Percentiles rank a stretch among this genome's conserved stretches.
Conservation (phyloP, 1,284 basidiomycete species). For the Mycosarcoma mackinlayi region DNA sequence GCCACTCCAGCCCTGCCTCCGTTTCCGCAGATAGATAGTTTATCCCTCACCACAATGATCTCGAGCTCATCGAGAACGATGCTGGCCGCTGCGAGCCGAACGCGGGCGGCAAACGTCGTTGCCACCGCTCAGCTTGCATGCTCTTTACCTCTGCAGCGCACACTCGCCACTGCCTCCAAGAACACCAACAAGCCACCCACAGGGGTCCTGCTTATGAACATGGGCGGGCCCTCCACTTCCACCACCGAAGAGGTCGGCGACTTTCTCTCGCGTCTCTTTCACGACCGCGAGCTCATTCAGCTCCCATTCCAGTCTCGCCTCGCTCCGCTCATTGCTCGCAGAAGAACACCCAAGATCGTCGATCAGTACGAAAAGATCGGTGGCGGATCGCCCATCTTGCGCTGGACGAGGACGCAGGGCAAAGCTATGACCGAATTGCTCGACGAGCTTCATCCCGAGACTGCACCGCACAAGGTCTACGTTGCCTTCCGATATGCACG, state of each 20-base stretch:
- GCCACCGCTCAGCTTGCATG: conserved; percentile 13
- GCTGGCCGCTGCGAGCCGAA: conserved; percentile 22
- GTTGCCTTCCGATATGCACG: conserved; percentile 77
- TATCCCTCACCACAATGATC: conserved; percentile 9
- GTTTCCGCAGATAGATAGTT: not conserved
- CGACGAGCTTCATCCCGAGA: conserved; percentile 90
- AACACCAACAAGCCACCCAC: conserved; percentile 54
- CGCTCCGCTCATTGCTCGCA: conserved; percentile 87
- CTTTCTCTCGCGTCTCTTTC: conserved; percentile 93
- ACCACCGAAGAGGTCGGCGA: conserved; percentile 72
- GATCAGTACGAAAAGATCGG: conserved; percentile 94
- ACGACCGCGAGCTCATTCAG: conserved; percentile 94
- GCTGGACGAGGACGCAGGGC: conserved; percentile 89
- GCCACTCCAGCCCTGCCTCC: not conserved
- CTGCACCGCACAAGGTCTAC: conserved; percentile 95
- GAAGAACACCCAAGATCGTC: conserved; percentile 94
- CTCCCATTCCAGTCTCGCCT: conserved; percentile 85
- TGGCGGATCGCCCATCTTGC: conserved; percentile 96
- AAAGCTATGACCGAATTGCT: conserved; percentile 88
- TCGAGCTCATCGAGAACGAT: conserved; percentile 31
- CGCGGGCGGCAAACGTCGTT: conserved; percentile 7
- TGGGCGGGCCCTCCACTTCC: conserved; percentile 85
- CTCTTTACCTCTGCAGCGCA: conserved; percentile 15
- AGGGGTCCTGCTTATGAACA: conserved; percentile 97
- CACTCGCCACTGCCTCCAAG: conserved; percentile 30